A percentile compares a stretch with the other conserved stretches of the same genome.
These are phyloP conservation scores for Talaromyces wortmannii DNA, from an alignment of 495 filamentous ascomycete genomes.

Conservation along the genomic window DNA sequence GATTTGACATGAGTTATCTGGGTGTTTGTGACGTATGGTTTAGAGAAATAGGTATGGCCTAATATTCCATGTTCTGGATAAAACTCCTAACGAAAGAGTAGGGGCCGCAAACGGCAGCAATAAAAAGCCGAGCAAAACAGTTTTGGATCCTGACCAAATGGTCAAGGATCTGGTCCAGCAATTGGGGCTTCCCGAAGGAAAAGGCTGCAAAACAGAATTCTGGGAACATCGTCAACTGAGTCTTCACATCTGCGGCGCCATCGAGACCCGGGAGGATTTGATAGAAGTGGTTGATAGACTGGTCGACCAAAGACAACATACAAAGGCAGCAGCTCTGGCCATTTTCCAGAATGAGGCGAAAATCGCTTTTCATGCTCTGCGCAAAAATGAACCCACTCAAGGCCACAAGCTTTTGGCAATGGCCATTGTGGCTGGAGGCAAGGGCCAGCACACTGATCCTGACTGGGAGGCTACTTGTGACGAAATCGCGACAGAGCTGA, in stretches of 20 bases:
- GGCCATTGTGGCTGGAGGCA: conserved; percentile 46
- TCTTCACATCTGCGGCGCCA: conserved; percentile 71
- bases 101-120: neutral
- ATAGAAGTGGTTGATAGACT: conserved; percentile 54
- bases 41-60: conserved; percentile 55
- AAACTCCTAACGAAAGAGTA: neutral
- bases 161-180: conserved; percentile 44
- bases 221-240: conserved; percentile 73
- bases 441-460: conserved; percentile 42
- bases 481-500: conserved; percentile 58
- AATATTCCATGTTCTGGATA: neutral
- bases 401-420: conserved; percentile 46
- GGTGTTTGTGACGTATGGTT: conserved; percentile 78
- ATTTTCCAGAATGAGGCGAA: conserved; percentile 65
- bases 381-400: conserved; percentile 33
- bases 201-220: conserved; percentile 51
- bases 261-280: conserved; percentile 53
- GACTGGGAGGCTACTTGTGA: conserved; percentile 49
- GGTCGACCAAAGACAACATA: conserved; percentile 57
- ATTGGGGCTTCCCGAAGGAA: conserved; percentile 38
- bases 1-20: conserved; percentile 77
- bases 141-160: conserved; percentile 12
- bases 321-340: conserved; percentile 73
- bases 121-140: neutral
- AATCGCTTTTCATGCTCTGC: conserved; percentile 38